A percentile compares a stretch with the other conserved stretches of the same genome.
phyloP scores from a whole-genome alignment of 2,329 filamentous ascomycete species.

The Chrysoporthe cubensis region DNA sequence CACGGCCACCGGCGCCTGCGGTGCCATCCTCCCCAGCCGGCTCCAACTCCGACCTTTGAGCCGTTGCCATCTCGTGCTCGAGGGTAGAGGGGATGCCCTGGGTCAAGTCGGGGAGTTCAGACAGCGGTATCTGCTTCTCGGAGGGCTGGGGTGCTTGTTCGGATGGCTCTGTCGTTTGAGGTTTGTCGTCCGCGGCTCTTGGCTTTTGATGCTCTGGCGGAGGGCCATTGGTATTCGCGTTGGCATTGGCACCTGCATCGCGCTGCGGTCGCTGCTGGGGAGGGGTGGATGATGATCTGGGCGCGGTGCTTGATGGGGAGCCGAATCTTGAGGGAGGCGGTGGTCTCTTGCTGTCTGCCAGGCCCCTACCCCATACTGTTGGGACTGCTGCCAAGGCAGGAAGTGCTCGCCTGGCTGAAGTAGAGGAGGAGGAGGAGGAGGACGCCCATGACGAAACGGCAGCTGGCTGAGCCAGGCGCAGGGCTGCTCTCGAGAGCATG shows the following conservation, averaged over 20 bases:
- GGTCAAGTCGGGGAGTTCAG: conserved; percentile 86
- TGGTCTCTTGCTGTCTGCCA: conserved; percentile 46
- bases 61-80: conserved; percentile 70
- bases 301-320: conserved; percentile 26
- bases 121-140: conserved; percentile 55
- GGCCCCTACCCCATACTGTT: conserved; percentile 47
- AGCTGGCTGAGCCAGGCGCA: conserved; percentile 42
- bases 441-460: conserved; percentile 36
- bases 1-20: conserved; percentile 49
- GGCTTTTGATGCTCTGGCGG: conserved; percentile 21
- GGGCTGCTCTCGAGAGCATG: conserved; percentile 46
- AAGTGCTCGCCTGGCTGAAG: conserved; percentile 36
- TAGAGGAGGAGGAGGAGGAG: conserved; percentile 32
- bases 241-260: not conserved
- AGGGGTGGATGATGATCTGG: conserved; percentile 14
- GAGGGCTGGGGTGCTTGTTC: conserved; percentile 37
- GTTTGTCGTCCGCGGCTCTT: not conserved
- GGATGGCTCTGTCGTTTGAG: not conserved
- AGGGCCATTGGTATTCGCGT: not conserved
- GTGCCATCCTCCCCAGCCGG: conserved; percentile 44
- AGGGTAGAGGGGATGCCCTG: conserved; percentile 92
- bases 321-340: conserved; percentile 34
- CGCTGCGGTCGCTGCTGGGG: conserved; percentile 10
- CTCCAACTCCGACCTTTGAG: conserved; percentile 41
- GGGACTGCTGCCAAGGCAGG: conserved; percentile 34